Conservation (phyloP, 805 yeast genomes). For the Teunomyces aglyptinius region DNA sequence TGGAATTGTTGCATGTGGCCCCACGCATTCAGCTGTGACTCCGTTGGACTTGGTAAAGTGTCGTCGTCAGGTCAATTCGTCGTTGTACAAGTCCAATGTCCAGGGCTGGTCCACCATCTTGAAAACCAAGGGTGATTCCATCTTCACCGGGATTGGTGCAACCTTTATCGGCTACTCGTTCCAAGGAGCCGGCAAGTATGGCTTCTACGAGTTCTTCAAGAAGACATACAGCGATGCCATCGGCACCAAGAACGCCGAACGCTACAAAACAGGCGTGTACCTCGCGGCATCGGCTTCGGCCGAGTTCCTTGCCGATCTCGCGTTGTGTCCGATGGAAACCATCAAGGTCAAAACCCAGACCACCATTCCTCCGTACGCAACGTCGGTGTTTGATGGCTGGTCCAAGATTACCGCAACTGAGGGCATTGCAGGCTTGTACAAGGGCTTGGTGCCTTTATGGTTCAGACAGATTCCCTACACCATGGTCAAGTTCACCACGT, state of each 20-base stretch:
- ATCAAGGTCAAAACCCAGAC: slow-evolving; percentile 94
- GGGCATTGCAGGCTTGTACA: slow-evolving; percentile 75
- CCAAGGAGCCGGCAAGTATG: slow-evolving; percentile 98
- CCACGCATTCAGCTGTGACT: slow-evolving; percentile 90
- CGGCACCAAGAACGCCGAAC: slow-evolving; percentile 60
- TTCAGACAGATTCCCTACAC: slow-evolving; percentile 97
- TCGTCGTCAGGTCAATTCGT: slow-evolving; percentile 82
- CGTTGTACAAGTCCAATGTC: slow-evolving; percentile 68
- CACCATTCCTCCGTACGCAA: slow-evolving; percentile 81
- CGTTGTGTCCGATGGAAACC: slow-evolving; percentile 92
- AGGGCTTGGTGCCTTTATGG: slow-evolving; percentile 92
- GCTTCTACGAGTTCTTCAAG: slow-evolving; percentile 90
- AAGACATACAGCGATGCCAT: slow-evolving; percentile 65
- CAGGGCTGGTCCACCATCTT: slow-evolving; percentile 81
- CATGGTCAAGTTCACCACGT: slow-evolving; percentile 93
- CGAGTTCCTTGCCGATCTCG: slow-evolving; percentile 87
- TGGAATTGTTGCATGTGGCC: slow-evolving; percentile 89
- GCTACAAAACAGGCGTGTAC: slow-evolving; percentile 71
- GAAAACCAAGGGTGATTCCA: slow-evolving; percentile 72
- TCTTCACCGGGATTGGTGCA: slow-evolving; percentile 89
- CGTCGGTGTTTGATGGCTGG: slow-evolving; percentile 63
- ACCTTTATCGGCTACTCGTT: slow-evolving; percentile 89
- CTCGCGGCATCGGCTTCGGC: slow-evolving; percentile 90
- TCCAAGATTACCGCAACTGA: slow-evolving; percentile 61
- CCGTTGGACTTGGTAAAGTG: slow-evolving; percentile 93